Evolutionary conservation across 2,329 filamentous ascomycete genomes (phyloP).

Genomic region (Neurospora crassa): DNA sequence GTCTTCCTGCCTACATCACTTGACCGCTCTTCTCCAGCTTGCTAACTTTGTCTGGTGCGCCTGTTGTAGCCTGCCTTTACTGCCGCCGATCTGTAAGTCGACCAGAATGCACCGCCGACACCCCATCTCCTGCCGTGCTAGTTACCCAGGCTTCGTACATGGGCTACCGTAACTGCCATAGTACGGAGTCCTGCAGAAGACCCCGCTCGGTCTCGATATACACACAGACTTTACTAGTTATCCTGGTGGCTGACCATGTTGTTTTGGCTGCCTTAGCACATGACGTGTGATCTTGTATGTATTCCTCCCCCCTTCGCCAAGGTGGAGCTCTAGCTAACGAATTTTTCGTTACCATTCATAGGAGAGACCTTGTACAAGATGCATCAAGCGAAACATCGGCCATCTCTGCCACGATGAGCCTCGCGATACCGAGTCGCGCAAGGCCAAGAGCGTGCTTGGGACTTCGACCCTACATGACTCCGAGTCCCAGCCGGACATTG

Average conservation of each 20-base stretch:
- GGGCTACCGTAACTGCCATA: constrained; percentile 4
- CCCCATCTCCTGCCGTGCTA: constrained; percentile 12
- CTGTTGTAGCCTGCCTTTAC: constrained; percentile 69
- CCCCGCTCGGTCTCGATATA: constrained; percentile 12
- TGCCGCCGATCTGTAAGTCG: constrained; percentile 80
- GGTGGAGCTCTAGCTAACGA: constrained; percentile 17
- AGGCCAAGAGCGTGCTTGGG: constrained; percentile 57
- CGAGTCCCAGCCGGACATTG: constrained; percentile 42
- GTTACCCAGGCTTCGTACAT: constrained; percentile 10
- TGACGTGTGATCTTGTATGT: constrained; percentile 87
- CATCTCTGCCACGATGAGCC: constrained; percentile 98
- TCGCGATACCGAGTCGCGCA: constrained; percentile 73
- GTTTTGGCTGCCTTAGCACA: constrained; percentile 54
- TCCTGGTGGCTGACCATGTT: constrained; percentile 35
- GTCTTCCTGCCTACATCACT: constrained; percentile 18
- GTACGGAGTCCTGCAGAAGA: constrained; percentile 11
- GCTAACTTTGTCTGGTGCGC: constrained; percentile 26
- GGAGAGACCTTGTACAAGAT: constrained; percentile 94
- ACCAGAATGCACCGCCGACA: constrained; percentile 11
- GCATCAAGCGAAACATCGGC: constrained; percentile 97
- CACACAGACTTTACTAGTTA: constrained; percentile 17
- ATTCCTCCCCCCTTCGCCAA: constrained; percentile 18
- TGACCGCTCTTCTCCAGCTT: constrained; percentile 11
- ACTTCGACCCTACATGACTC: constrained; percentile 52
- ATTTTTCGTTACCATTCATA: constrained; percentile 32